Evolutionary conservation across 345 rosid species (phyloP).

Genomic region (Dipteronia sinensis): DNA sequence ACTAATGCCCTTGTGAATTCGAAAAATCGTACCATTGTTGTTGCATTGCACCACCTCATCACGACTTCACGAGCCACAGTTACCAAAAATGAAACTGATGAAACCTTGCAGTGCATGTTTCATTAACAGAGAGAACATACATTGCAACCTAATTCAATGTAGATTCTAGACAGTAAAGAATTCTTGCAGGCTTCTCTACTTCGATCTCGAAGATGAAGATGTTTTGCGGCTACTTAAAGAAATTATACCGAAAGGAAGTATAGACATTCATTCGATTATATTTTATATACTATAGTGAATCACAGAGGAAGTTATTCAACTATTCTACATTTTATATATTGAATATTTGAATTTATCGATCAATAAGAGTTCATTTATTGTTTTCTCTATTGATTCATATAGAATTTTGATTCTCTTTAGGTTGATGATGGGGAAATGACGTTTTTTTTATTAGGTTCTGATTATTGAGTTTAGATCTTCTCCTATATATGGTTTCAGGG

Average conservation of each 20-base stretch:
- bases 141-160: not conserved
- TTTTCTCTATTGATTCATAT: not conserved
- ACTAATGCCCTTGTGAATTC: conserved; percentile 18
- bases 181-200: conserved; percentile 2
- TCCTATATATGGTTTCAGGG: too few species aligned
- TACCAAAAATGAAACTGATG: conserved; percentile 3
- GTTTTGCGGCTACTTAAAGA: not conserved
- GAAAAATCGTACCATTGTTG: not conserved
- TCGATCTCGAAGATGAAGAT: not conserved
- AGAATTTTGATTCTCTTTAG: too few species aligned
- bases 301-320: not conserved
- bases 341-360: not conserved
- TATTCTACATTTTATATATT: not conserved
- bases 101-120: conserved; percentile 18
- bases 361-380: not conserved
- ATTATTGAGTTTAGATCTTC: too few species aligned
- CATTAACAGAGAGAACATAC: not conserved
- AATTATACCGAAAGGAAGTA: not conserved
- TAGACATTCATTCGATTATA: not conserved
- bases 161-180: not conserved
- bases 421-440: too few species aligned
- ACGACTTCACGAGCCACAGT: too few species aligned
- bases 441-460: too few species aligned
- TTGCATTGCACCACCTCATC: not conserved
- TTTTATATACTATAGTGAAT: not conserved